Conservation (phyloP, 257 asterid genomes). For the Solanum corneliomulleri region DNA sequence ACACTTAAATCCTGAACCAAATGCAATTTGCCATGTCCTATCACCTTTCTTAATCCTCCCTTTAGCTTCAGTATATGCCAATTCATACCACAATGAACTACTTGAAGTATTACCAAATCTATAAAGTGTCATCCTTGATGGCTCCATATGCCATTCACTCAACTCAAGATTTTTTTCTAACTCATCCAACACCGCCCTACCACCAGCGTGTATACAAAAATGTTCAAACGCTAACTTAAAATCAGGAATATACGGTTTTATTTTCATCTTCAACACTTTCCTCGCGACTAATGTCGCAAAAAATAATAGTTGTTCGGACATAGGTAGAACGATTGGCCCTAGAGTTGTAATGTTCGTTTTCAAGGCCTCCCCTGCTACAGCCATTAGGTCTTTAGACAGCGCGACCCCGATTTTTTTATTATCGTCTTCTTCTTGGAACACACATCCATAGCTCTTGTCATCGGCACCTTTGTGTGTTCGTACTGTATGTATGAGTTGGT, state of each 20-base stretch:
- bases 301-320: slow-evolving; percentile 51
- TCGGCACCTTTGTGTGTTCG: slow-evolving; percentile 65
- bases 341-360: slow-evolving; percentile 34
- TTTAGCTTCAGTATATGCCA: slow-evolving; percentile 38
- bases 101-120: slow-evolving; percentile 46
- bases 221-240: slow-evolving; percentile 45
- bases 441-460: slow-evolving; percentile 47
- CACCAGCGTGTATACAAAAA: slow-evolving; percentile 47
- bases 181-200: slow-evolving; percentile 38
- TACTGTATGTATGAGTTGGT: slow-evolving; percentile 49
- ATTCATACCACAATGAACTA: slow-evolving; percentile 42
- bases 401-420: slow-evolving; percentile 19
- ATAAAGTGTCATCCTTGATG: slow-evolving; percentile 44
- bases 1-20: slow-evolving; percentile 49
- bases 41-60: slow-evolving; percentile 41
- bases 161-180: slow-evolving; percentile 36
- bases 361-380: slow-evolving; percentile 41
- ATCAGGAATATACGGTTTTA: slow-evolving; percentile 36
- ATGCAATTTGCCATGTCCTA: slow-evolving; percentile 43
- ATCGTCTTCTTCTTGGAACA: slow-evolving; percentile 51
- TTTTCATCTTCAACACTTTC: slow-evolving; percentile 32
- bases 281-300: slow-evolving; percentile 34
- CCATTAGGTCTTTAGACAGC: slow-evolving; percentile 40
- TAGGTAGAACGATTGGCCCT: slow-evolving; percentile 55
- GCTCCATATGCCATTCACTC: slow-evolving; percentile 41